Evolutionary conservation across 306 rosid species (phyloP).

Genomic region (Trifolium pratense): DNA sequence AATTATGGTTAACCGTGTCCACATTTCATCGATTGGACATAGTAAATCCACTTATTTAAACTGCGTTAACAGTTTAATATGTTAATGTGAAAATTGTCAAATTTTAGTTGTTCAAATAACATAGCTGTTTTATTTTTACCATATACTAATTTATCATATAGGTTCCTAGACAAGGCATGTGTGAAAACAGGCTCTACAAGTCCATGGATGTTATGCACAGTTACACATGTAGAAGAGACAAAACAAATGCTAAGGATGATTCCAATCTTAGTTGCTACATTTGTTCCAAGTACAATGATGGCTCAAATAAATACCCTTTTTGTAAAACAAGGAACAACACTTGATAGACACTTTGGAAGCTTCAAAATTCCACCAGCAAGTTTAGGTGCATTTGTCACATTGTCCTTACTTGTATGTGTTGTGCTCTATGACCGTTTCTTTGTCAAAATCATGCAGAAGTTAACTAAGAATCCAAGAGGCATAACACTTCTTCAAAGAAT

Average conservation of each 20-base stretch:
- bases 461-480: constrained; percentile 80
- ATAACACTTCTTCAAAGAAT: constrained; percentile 77
- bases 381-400: constrained; percentile 64
- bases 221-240: constrained; percentile 87
- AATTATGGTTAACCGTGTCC: background rate
- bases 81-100: background rate
- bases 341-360: constrained; percentile 67
- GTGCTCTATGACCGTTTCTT: constrained; percentile 69
- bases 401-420: constrained; percentile 72
- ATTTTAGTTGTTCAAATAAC: background rate
- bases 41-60: background rate
- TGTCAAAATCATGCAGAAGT: constrained; percentile 49
- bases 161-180: constrained; percentile 77
- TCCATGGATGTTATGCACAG: constrained; percentile 72
- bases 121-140: background rate
- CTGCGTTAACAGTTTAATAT: background rate
- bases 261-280: constrained; percentile 67
- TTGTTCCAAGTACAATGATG: constrained; percentile 66
- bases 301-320: constrained; percentile 70
- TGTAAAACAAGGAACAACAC: constrained; percentile 79
- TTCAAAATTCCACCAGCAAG: constrained; percentile 79
- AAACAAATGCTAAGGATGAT: constrained; percentile 82
- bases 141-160: constrained; percentile 19
- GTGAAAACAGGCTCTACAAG: constrained; percentile 51
- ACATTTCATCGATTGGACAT: too few relatives aligned